These are phyloP conservation scores for Ophiostoma pallidulum DNA, from an alignment of 2,329 filamentous ascomycete species.

Conservation along the genomic window DNA sequence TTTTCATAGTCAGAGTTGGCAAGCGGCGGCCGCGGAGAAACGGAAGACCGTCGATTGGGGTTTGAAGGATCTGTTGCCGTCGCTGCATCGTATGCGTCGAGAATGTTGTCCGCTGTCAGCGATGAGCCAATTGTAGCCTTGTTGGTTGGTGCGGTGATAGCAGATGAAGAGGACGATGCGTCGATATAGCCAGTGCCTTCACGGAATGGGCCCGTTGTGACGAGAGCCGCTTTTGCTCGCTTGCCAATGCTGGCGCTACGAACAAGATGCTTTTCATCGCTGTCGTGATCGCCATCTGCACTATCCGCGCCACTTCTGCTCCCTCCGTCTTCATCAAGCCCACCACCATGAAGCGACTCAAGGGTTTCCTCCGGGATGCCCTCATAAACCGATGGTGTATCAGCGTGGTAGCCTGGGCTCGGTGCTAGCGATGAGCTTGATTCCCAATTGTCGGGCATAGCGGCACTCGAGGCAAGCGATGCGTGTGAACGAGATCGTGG, in stretches of 20 bases:
- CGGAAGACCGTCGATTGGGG: conserved; percentile 16
- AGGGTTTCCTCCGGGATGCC: conserved; percentile 38
- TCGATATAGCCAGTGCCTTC: conserved; percentile 39
- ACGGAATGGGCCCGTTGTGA: conserved; percentile 36
- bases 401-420: conserved; percentile 37
- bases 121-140: conserved; percentile 20
- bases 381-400: conserved; percentile 36
- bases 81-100: conserved; percentile 42
- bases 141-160: conserved; percentile 28
- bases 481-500: conserved; percentile 46
- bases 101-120: conserved; percentile 36
- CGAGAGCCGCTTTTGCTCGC: conserved; percentile 47
- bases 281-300: conserved; percentile 40
- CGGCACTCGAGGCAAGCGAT: conserved; percentile 63
- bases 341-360: conserved; percentile 34
- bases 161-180: conserved; percentile 37
- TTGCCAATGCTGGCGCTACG: conserved; percentile 53
- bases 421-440: conserved; percentile 33
- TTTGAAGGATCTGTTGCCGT: conserved; percentile 34
- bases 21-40: conserved; percentile 19
- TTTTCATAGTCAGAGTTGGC: conserved; percentile 5
- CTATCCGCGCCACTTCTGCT: not conserved
- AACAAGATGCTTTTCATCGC: conserved; percentile 48
- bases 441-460: conserved; percentile 60
- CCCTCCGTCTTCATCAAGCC: conserved; percentile 37